These are phyloP conservation scores for Moesziomyces parantarcticus DNA, from an alignment of 1,284 basidiomycete species.

Conservation along the genomic window DNA sequence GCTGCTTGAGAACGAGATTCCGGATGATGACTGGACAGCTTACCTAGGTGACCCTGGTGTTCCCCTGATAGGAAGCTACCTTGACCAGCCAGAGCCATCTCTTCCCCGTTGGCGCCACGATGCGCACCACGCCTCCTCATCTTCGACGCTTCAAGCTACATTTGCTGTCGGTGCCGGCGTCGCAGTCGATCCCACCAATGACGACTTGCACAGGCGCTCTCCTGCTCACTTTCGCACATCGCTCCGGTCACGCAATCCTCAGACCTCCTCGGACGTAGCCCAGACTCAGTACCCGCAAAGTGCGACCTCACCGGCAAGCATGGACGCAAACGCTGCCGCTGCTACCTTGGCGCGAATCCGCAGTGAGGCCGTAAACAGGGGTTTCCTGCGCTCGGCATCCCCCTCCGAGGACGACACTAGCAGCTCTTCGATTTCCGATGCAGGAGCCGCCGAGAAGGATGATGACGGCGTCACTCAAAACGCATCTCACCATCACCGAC, in stretches of 20 bases:
- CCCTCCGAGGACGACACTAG: conserved; percentile 2
- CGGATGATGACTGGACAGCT: conserved; percentile 4
- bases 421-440: background rate
- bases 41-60: conserved; percentile 11
- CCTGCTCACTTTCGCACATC: background rate
- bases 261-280: too few species aligned
- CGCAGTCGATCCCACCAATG: too few species aligned
- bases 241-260: too few species aligned
- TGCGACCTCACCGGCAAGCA: background rate
- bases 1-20: conserved; percentile 1
- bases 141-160: too few species aligned
- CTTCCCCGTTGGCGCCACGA: background rate
- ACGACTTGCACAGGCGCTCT: background rate
- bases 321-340: conserved; percentile 1
- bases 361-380: background rate
- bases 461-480: too few species aligned
- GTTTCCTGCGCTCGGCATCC: background rate
- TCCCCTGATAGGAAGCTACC: background rate
- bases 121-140: background rate
- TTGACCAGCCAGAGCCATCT: background rate
- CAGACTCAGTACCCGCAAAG: too few species aligned
- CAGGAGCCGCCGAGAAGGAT: too few species aligned
- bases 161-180: too few species aligned
- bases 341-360: conserved; percentile 1
- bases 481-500: too few species aligned